Base-by-base conservation (phyloP, 2,329 filamentous ascomycete species). In the Gyromitra esculenta region DNA sequence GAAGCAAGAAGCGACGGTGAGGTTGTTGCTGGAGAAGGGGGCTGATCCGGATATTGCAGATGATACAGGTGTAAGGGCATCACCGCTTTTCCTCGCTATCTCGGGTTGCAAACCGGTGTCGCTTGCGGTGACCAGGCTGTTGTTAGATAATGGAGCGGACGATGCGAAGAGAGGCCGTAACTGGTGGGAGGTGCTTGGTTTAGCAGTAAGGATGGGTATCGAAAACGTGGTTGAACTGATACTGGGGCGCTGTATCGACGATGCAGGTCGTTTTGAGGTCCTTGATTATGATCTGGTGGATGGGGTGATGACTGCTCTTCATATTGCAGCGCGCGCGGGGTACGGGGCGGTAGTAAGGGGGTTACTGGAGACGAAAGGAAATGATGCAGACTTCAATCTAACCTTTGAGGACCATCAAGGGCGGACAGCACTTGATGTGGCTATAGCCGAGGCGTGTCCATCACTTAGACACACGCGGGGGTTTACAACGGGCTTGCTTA, bases 301-400 rank as follows among this genome's bases (percentile, higher is more conserved):
- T 8, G 48, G 48, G 2, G 25, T 4, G 4, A 52, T n/a, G 48
- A 52, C 48, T 25, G 48, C 48, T 8, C 52, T 56, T 31, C 60
- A 73, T 11, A 6, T 15, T 31, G 60, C 69, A 21, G 41, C 70
- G n/a, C 25, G 18, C 18, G 8, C 31, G n/a, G 45, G 62, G 5
- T 15, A 25, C 13, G 39, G 11, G n/a, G 21, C 1, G 15, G n/a
- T 67, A 6, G 48, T 63, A 13, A 39, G 25, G 35, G 37, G 31
- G 31, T 9, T 73, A 25, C 15, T 73, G 18, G 70, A 73, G 52
- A 13, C 15, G 35, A 56, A 66, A 11, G 62, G 62, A n/a, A 62
- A 31, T 11, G 41, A 65, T 39, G 18, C 35, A n/a, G 25, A 13
- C 52, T 56, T 62, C 18, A 35, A 60, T 13, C 13, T 62, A 25